Conservation (phyloP, 495 filamentous ascomycete genomes). For the Penicillium flavigenum region DNA sequence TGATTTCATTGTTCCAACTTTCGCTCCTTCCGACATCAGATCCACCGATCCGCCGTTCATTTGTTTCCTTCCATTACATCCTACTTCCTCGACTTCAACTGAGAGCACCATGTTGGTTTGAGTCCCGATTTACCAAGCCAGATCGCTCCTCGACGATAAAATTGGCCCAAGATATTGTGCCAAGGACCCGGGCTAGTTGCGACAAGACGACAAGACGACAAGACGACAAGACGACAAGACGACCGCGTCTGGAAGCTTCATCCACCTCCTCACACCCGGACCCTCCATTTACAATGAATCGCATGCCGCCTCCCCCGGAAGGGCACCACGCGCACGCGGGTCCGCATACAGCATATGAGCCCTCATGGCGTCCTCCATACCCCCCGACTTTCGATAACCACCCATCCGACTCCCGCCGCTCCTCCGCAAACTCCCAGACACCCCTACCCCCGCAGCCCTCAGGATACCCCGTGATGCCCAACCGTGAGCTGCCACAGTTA, state of each 20-base stretch:
- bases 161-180: constrained; percentile 1
- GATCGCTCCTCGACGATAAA: constrained; percentile 18
- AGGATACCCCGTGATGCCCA: constrained; percentile 34
- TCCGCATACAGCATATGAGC: constrained; percentile 35
- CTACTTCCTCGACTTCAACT: not conserved
- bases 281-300: constrained; percentile 32
- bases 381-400: constrained; percentile 35
- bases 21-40: constrained; percentile 1
- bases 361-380: constrained; percentile 36
- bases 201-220: not conserved
- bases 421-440: constrained; percentile 31
- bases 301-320: constrained; percentile 37
- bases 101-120: constrained; percentile 6
- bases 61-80: not conserved
- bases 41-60: not conserved
- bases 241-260: not conserved
- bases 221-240: no score
- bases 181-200: constrained; percentile 1
- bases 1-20: constrained; percentile 6
- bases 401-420: constrained; percentile 35
- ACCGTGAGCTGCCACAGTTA: constrained; percentile 44
- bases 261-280: constrained; percentile 13
- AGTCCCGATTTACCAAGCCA: not conserved
- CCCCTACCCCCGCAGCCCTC: constrained; percentile 26
- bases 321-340: constrained; percentile 28